These are phyloP conservation scores for Leccinum arenicola DNA, from an alignment of 768 basidiomycete species.

Conservation along the genomic window DNA sequence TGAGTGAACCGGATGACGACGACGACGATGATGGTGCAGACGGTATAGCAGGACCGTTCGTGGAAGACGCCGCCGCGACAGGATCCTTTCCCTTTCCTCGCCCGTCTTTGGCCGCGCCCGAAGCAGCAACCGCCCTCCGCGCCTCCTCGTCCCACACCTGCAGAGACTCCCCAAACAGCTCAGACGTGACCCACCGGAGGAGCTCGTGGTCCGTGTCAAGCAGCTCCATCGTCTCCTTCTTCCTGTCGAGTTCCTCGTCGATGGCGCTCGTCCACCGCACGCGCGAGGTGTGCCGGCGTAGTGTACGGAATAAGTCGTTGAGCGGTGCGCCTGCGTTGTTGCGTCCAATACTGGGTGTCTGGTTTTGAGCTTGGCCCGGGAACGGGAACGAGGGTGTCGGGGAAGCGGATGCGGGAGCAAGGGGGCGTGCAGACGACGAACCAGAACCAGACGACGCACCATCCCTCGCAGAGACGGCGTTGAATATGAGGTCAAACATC, in stretches of 20 bases:
- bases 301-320: constrained; percentile 52
- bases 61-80: not conserved
- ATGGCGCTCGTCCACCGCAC: constrained; percentile 49
- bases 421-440: not conserved
- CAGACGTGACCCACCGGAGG: constrained; percentile 66
- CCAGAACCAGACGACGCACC: constrained; percentile 2
- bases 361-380: not conserved
- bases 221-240: constrained; percentile 70
- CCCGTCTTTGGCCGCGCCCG: not conserved
- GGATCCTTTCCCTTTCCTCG: not conserved
- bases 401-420: not conserved
- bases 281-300: constrained; percentile 50
- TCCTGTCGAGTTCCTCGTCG: constrained; percentile 58
- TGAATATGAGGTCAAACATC: constrained; percentile 72
- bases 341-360: constrained; percentile 16
- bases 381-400: not conserved
- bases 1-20: not conserved
- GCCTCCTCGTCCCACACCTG: constrained; percentile 41
- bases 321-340: constrained; percentile 21
- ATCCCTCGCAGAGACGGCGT: constrained; percentile 41
- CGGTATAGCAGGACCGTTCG: not conserved
- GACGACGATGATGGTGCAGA: not conserved
- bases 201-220: constrained; percentile 69
- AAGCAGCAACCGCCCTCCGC: constrained; percentile 31
- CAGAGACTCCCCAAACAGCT: constrained; percentile 64